Conservation (phyloP, 2,329 filamentous ascomycete genomes). For the Botryotinia convoluta region DNA sequence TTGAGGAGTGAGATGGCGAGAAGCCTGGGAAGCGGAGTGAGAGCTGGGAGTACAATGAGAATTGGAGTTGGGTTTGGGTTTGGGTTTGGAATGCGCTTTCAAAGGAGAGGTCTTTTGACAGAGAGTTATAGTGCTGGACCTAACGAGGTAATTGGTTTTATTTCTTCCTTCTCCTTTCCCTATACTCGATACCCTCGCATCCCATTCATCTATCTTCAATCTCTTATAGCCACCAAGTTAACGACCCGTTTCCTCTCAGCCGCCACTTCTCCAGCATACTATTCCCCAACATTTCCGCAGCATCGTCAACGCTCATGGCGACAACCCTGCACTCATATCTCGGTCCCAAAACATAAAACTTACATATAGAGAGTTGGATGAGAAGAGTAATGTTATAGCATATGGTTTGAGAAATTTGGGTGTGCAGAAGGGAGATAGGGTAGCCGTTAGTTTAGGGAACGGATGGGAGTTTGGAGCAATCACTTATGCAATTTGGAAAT, state of each 20-base stretch:
- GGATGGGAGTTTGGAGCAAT: conserved; percentile 78
- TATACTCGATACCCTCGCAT: background rate
- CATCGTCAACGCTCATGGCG: conserved; percentile 62
- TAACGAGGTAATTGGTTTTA: conserved; percentile 34
- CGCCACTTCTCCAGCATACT: conserved; percentile 63
- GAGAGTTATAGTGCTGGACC: conserved; percentile 39
- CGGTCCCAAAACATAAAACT: conserved; percentile 48
- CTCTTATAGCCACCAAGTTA: background rate
- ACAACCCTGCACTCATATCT: conserved; percentile 57
- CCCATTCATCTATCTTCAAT: background rate
- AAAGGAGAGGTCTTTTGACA: conserved; percentile 35
- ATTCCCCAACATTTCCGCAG: conserved; percentile 70
- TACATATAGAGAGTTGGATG: conserved; percentile 74
- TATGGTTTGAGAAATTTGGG: conserved; percentile 66
- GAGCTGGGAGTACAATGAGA: background rate
- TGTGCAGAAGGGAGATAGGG: conserved; percentile 76
- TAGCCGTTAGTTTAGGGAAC: conserved; percentile 86
- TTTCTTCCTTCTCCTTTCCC: conserved; percentile 17
- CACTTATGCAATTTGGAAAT: conserved; percentile 88
- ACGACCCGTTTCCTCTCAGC: conserved; percentile 45
- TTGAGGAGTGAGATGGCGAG: background rate
- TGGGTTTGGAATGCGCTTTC: background rate
- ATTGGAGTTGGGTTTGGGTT: background rate
- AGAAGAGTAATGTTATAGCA: conserved; percentile 72
- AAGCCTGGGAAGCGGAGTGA: background rate